Evolutionary conservation across 768 basidiomycete species (phyloP).

Genomic region (Nidularia sp.): DNA sequence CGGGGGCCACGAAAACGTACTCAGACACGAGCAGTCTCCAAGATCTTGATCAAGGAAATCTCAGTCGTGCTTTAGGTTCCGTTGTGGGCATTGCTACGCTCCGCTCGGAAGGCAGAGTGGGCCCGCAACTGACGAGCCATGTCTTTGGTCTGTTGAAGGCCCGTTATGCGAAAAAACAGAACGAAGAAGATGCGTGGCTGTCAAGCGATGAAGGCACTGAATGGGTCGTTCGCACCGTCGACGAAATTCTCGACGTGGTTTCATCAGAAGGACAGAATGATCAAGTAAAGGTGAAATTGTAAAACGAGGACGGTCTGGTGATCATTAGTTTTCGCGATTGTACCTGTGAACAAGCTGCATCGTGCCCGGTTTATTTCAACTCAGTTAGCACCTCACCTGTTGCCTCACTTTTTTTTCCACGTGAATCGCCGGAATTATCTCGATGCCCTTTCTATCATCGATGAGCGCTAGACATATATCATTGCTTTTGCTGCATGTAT

Average conservation of each 20-base stretch:
- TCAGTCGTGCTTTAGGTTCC: slow-evolving; percentile 81
- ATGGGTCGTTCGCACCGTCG: slow-evolving; percentile 84
- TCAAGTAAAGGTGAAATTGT: slow-evolving; percentile 59
- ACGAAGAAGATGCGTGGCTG: slow-evolving; percentile 75
- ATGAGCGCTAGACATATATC: slow-evolving; percentile 8
- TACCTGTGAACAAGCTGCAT: slow-evolving; percentile 31
- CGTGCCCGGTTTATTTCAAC: slow-evolving; percentile 33
- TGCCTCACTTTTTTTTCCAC: slow-evolving; percentile 29
- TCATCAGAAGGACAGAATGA: slow-evolving; percentile 40
- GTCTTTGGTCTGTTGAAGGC: slow-evolving; percentile 90
- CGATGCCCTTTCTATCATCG: slow-evolving; percentile 21
- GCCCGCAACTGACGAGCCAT: slow-evolving; percentile 84
- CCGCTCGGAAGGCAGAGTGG: slow-evolving; percentile 80
- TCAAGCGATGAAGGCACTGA: slow-evolving; percentile 82
- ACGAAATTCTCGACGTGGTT: slow-evolving; percentile 75
- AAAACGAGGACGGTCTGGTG: slow-evolving; percentile 33
- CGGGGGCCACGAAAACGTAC: slow-evolving; percentile 46
- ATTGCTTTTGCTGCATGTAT: slow-evolving; percentile 2
- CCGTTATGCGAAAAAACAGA: slow-evolving; percentile 52
- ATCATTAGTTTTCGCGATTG: slow-evolving; percentile 22
- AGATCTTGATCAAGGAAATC: slow-evolving; percentile 71
- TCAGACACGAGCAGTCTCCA: slow-evolving; percentile 30
- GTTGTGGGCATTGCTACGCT: slow-evolving; percentile 83
- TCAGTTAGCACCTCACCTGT: slow-evolving; percentile 13
- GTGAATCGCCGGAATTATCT: slow-evolving; percentile 23